A percentile compares a stretch with the other conserved stretches of the same genome.
These are phyloP conservation scores for Cyclotella kingstonii DNA, from an alignment of 108 stramenopile species.

Conservation along the genomic window DNA sequence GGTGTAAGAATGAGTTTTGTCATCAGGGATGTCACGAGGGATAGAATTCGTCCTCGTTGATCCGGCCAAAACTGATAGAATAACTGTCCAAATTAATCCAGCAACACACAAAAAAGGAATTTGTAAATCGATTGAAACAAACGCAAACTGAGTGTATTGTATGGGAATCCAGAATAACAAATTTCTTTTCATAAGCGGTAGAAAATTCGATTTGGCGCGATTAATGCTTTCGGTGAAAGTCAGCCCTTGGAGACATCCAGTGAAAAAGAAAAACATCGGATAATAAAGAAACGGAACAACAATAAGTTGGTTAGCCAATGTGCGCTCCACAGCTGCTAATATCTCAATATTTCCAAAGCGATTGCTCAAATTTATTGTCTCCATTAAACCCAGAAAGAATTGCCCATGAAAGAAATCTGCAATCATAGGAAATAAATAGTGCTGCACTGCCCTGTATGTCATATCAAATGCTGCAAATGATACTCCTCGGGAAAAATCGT, in stretches of 20 bases:
- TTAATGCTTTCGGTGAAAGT: conserved; percentile 32
- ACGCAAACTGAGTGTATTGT: conserved; percentile 70
- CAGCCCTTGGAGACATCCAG: conserved; percentile 56
- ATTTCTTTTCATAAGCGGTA: conserved; percentile 73
- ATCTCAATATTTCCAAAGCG: conserved; percentile 12
- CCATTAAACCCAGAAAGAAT: conserved; percentile 30
- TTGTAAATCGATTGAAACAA: conserved; percentile 61
- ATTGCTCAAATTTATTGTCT: conserved; percentile 15
- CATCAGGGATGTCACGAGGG: conserved; percentile 5
- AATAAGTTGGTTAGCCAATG: conserved; percentile 63
- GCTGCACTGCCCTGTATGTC: conserved; percentile 65
- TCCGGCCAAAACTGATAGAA: conserved; percentile 56
- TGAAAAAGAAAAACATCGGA: conserved; percentile 64
- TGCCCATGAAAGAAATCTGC: conserved; percentile 56
- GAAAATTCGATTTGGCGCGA: conserved; percentile 59
- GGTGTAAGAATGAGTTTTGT: conserved; percentile 7
- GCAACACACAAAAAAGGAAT: conserved; percentile 64
- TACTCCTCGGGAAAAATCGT: conserved; percentile 47
- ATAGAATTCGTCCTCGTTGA: conserved; percentile 44
- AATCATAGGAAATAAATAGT: conserved; percentile 59
- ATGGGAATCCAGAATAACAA: conserved; percentile 76
- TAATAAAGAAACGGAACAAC: conserved; percentile 76
- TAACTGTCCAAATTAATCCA: conserved; percentile 69
- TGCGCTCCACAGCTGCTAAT: conserved; percentile 57
- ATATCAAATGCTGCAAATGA: conserved; percentile 71